Conservation (phyloP, 2,329 filamentous ascomycete species). For the Pseudogymnoascus sp. region DNA sequence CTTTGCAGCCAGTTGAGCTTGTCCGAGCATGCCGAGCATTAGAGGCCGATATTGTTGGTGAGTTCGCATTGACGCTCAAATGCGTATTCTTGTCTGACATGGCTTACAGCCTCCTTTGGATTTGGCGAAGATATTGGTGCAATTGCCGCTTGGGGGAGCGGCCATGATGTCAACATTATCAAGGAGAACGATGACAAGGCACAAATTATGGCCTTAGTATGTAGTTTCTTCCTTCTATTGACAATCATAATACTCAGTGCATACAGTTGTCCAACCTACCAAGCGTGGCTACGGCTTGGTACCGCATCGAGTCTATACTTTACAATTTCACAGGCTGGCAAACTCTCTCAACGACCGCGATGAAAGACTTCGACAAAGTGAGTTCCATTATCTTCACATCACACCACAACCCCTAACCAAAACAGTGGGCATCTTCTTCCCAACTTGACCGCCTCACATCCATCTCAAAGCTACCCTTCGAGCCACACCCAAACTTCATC, state of each 20-base stretch:
- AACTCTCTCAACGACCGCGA: neutral
- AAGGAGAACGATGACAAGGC: constrained; percentile 27
- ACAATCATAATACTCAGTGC: constrained; percentile 16
- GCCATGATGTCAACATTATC: constrained; percentile 21
- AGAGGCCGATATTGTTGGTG: constrained; percentile 11
- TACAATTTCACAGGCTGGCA: constrained; percentile 3
- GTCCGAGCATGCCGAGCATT: constrained; percentile 8
- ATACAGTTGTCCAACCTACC: constrained; percentile 15
- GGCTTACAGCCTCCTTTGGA: constrained; percentile 23
- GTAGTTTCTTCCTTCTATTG: constrained; percentile 19
- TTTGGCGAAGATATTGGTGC: constrained; percentile 23
- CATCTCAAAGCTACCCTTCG: neutral
- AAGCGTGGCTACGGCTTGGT: constrained; percentile 9
- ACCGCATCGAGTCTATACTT: constrained; percentile 18
- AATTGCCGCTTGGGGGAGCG: constrained; percentile 20
- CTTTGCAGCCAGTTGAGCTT: constrained; percentile 1
- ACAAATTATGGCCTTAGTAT: constrained; percentile 25
- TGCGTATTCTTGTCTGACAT: neutral
- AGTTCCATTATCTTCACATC: neutral
- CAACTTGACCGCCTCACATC: constrained; percentile 1
- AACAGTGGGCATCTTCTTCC: constrained; percentile 5
- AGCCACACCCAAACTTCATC: constrained; percentile 9
- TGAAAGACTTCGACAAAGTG: constrained; percentile 8
- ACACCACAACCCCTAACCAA: neutral
- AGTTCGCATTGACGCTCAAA: neutral